Conservation (phyloP, 805 yeast species). For the Candida ponderosae region DNA sequence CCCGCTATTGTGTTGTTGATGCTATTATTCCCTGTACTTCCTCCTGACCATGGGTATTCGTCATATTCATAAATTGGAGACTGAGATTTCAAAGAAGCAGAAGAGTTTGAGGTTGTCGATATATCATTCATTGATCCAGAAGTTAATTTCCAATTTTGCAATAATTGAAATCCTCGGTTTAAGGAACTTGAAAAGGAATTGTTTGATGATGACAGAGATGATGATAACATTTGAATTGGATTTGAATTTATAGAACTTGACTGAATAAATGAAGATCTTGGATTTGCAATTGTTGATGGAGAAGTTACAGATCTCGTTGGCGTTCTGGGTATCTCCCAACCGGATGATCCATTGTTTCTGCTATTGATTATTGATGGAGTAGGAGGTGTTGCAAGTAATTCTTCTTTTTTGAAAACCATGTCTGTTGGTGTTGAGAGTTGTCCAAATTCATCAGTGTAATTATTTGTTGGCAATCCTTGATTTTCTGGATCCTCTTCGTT, state of each 20-base stretch:
- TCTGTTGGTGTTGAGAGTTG: background rate
- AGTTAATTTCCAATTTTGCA: slow-evolving; percentile 17
- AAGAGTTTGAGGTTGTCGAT: slow-evolving; percentile 18
- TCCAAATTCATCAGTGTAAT: background rate
- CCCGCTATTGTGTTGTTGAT: background rate
- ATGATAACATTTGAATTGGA: slow-evolving; percentile 29
- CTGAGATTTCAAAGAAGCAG: slow-evolving; percentile 15
- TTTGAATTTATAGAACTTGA: slow-evolving; percentile 27
- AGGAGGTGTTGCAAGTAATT: slow-evolving; percentile 9
- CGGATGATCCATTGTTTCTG: slow-evolving; percentile 16
- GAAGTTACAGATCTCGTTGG: slow-evolving; percentile 19
- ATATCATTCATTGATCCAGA: slow-evolving; percentile 20
- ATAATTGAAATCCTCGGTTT: slow-evolving; percentile 16
- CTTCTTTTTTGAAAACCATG: background rate
- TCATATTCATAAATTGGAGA: slow-evolving; percentile 31
- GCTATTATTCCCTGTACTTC: background rate
- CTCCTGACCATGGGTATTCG: slow-evolving; percentile 30
- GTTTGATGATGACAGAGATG: slow-evolving; percentile 27
- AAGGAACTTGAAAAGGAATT: slow-evolving; percentile 25
- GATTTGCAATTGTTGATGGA: slow-evolving; percentile 24
- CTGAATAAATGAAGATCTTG: slow-evolving; percentile 21
- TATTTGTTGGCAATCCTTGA: background rate
- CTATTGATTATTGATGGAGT: slow-evolving; percentile 18
- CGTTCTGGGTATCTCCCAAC: slow-evolving; percentile 33
- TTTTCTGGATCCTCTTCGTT: slow-evolving; percentile 8